A percentile compares a stretch with the other conserved stretches of the same genome.
These are phyloP conservation scores for Populus hybrid DNA, from an alignment of 441 rosid species.

Conservation along the genomic window DNA sequence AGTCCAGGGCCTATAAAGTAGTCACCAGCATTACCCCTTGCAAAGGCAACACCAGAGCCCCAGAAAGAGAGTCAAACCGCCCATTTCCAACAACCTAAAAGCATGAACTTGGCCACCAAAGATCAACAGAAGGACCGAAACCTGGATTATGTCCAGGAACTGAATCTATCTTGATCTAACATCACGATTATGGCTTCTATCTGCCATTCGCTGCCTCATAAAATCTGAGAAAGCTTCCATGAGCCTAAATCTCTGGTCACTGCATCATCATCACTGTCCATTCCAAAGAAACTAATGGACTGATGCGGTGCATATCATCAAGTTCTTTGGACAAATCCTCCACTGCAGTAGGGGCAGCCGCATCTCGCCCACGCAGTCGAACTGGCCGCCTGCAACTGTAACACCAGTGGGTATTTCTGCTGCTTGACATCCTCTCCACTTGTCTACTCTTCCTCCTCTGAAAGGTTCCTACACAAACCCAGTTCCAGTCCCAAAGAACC, in stretches of 20 bases:
- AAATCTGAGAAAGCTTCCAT: conserved; percentile 84
- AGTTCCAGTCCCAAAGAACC: conserved; percentile 12
- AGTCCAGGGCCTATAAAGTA: conserved; percentile 83
- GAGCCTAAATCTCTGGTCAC: conserved; percentile 50
- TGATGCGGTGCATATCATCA: conserved; percentile 51
- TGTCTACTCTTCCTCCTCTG: conserved; percentile 28
- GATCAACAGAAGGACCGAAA: conserved; percentile 62
- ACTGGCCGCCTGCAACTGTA: conserved; percentile 71
- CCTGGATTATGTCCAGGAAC: conserved; percentile 53
- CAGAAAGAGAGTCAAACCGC: conserved; percentile 61
- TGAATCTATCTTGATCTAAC: conserved; percentile 49
- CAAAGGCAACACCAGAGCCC: conserved; percentile 65
- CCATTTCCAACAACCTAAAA: conserved; percentile 54
- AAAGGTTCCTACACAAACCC: conserved; percentile 16
- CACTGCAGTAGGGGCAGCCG: not conserved
- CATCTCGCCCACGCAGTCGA: conserved; percentile 51
- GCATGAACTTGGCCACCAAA: conserved; percentile 91
- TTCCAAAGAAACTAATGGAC: conserved; percentile 48
- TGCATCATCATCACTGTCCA: conserved; percentile 49
- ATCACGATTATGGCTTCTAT: conserved; percentile 48
- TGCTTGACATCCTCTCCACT: conserved; percentile 66
- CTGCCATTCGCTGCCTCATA: conserved; percentile 72
- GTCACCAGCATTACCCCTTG: conserved; percentile 69
- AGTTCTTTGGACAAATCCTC: too few relatives aligned
- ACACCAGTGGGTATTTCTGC: conserved; percentile 91